Percentiles rank a stretch among this genome's conserved stretches.
phyloP scores from a whole-genome alignment of 805 yeast genomes.

The Myxozyma nipponensis region DNA sequence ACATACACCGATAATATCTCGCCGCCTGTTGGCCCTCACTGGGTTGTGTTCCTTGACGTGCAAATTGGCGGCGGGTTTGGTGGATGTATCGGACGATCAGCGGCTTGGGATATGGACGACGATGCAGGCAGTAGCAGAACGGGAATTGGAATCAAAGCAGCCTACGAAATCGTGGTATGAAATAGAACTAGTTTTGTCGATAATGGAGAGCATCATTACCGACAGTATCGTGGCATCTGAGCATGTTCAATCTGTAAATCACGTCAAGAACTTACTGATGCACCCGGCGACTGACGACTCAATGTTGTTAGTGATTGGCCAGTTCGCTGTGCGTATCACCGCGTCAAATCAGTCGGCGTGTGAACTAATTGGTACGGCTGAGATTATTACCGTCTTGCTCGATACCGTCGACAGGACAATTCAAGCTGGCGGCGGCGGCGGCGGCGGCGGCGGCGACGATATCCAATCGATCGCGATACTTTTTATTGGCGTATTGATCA shows the following conservation, averaged over 20 bases:
- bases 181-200: constrained; percentile 7
- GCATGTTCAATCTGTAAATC: neutral
- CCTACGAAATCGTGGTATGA: constrained; percentile 5
- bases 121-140: neutral
- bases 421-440: too few species aligned
- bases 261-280: neutral
- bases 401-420: neutral
- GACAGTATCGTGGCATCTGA: too few species aligned
- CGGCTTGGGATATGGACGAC: constrained; percentile 1
- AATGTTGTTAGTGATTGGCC: constrained; percentile 5
- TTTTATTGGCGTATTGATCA: constrained; percentile 16
- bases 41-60: constrained; percentile 9
- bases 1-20: constrained; percentile 2
- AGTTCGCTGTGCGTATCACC: constrained; percentile 12
- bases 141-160: neutral
- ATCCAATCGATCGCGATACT: constrained; percentile 20
- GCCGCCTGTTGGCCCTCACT: constrained; percentile 12
- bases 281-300: neutral
- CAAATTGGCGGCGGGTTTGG: constrained; percentile 1
- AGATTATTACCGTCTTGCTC: neutral
- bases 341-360: constrained; percentile 6
- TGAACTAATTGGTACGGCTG: neutral
- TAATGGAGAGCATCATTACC: constrained; percentile 13
- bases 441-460: too few species aligned
- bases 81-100: neutral